A percentile compares a stretch with the other conserved stretches of the same genome.
Conservation (phyloP, 2,329 filamentous ascomycete species). For the Fusarium begoniae region DNA sequence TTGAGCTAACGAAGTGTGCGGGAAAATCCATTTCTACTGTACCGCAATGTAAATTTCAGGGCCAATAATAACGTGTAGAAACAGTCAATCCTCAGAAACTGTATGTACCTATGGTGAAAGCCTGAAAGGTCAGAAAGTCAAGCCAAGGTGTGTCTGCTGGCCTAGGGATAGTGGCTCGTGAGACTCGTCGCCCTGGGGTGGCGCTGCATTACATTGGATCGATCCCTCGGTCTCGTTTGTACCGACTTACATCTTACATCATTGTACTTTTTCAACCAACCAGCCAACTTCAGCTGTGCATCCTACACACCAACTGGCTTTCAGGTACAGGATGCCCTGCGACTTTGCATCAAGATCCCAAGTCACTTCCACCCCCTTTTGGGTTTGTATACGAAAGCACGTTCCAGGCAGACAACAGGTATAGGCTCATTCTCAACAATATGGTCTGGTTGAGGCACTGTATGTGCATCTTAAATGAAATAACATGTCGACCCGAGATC, state of each 20-base stretch:
- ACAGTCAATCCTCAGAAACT: slow-evolving; percentile 3
- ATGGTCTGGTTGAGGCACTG: slow-evolving; percentile 30
- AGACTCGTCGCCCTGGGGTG: slow-evolving; percentile 31
- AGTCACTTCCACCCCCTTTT: slow-evolving; percentile 27
- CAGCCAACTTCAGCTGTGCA: slow-evolving; percentile 19
- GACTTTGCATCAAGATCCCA: slow-evolving; percentile 22
- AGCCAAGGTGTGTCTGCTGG: slow-evolving; percentile 34
- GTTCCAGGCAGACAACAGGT: slow-evolving; percentile 16
- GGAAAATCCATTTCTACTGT: slow-evolving; percentile 9
- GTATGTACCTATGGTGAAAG: slow-evolving; percentile 4
- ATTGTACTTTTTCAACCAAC: slow-evolving; percentile 32
- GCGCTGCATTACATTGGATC: slow-evolving; percentile 27
- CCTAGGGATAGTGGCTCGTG: slow-evolving; percentile 25
- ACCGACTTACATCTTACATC: slow-evolving; percentile 43
- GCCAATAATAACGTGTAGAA: not conserved
- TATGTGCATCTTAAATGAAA: slow-evolving; percentile 17
- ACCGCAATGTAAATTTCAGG: not conserved
- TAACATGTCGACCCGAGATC: slow-evolving; percentile 30
- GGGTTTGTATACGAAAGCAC: slow-evolving; percentile 18
- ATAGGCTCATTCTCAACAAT: slow-evolving; percentile 33
- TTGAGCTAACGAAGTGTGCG: slow-evolving; percentile 3
- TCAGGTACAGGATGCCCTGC: slow-evolving; percentile 24
- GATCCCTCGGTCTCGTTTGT: slow-evolving; percentile 30
- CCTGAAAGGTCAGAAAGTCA: slow-evolving; percentile 7
- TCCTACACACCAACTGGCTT: slow-evolving; percentile 20